These are phyloP conservation scores for Komagataea norvegica DNA, from an alignment of 1,139 yeast species.

Conservation along the genomic window DNA sequence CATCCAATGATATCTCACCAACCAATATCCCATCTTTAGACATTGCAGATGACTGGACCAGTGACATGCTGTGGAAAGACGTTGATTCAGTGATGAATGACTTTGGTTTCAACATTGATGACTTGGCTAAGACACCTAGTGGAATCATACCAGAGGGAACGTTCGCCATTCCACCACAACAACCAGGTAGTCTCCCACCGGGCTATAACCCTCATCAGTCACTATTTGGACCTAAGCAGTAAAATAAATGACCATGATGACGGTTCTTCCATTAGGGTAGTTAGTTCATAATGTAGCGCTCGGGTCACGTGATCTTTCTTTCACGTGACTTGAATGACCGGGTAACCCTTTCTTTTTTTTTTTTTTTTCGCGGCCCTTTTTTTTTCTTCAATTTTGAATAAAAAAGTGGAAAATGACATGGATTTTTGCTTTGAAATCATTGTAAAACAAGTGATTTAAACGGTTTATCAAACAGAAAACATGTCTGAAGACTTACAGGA, in stretches of 20 bases:
- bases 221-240: conserved; percentile 2
- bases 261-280: neutral
- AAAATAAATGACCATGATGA: neutral
- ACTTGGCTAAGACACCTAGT: conserved; percentile 20
- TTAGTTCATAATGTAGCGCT: conserved; percentile 1
- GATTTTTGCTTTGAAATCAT: conserved; percentile 1
- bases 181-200: conserved; percentile 2
- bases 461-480: no score
- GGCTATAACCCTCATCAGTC: conserved; percentile 5
- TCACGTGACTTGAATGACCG: conserved; percentile 7
- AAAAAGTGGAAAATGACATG: conserved; percentile 3
- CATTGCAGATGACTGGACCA: conserved; percentile 46
- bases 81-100: conserved; percentile 92
- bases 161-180: conserved; percentile 8
- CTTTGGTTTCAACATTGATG: conserved; percentile 74
- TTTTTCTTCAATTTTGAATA: neutral
- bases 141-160: neutral
- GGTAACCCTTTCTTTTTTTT: no score
- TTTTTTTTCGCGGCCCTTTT: neutral
- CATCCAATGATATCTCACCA: conserved; percentile 15
- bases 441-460: neutral
- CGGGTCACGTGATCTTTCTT: neutral
- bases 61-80: conserved; percentile 81
- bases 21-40: conserved; percentile 25
- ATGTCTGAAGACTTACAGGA: conserved; percentile 70